Evolutionary conservation across 148 eudicot species (phyloP), one percentile per base, ranked within the genome.

Genomic region (Camellia japonica): DNA sequence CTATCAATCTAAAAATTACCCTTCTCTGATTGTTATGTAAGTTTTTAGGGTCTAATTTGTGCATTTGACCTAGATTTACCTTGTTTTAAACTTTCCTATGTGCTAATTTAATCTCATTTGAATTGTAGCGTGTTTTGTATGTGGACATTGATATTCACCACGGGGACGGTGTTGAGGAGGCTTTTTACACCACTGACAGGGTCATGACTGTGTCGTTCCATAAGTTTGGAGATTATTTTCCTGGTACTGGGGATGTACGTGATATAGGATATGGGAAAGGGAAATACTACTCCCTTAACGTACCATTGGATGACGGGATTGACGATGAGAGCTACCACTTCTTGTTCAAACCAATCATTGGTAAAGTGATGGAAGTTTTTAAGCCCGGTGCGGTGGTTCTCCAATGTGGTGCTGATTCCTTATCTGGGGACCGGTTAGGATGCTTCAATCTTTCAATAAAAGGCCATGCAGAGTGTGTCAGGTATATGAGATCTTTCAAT

Each of bases 391-490:
- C 90, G 76, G 91, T 90, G n/a, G 89, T 90, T 23, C 75, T 90
- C 68, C 93, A 90, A 73, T 90, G 91, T 83, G 93, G 93, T 74
- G 93, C 93, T 70, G 93, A 90, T 72, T 90, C 93, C 41, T 77
- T 90, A 74, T 88, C 91, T 14, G 93, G 93, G 23, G 93, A 90
- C 64, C 86, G 91, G 74, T 84, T 90, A 80, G 93, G 91, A 6
- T 88, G 91, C 82, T 90, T 90, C 69, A 90, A 90, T 69, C 91
- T 90, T 41, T 87, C 93, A 59, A 88, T 90, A 49, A 85, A 83
- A 79, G 93, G 93, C 61, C 93, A 90, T 84, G 93, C 91, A 18
- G 93, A 90, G 82, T 90, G 93, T 75, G 91, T 90, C 55, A 88
- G 77, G 66, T 90, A 83, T 73, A 88, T 90, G 93, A 85, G 93